A percentile compares a stretch with the other conserved stretches of the same genome.
phyloP scores from a whole-genome alignment of 768 basidiomycete genomes.

The Tephrocybe sp. region DNA sequence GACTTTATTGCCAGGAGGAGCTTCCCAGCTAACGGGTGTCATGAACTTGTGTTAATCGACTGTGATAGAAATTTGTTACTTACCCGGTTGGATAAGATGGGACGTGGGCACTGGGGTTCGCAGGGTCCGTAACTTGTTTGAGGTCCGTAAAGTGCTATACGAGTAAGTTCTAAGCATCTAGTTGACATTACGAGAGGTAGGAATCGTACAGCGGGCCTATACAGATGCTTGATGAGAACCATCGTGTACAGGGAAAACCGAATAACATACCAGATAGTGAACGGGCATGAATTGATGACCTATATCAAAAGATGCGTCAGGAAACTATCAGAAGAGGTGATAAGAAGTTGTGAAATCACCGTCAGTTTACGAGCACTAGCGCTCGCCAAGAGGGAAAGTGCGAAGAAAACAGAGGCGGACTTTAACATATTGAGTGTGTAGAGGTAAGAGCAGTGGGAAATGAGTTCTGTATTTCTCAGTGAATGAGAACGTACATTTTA shows the following conservation, averaged over 20 bases:
- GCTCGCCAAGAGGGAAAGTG: background rate
- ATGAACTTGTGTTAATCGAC: background rate
- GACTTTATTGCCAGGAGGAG: conserved; percentile 25
- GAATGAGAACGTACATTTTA: too few relatives aligned
- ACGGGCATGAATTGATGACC: conserved; percentile 41
- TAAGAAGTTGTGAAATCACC: background rate
- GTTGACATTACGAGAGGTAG: background rate
- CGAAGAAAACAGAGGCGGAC: background rate
- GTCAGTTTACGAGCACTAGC: conserved; percentile 10
- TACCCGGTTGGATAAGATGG: conserved; percentile 30
- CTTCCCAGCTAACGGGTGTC: conserved; percentile 25
- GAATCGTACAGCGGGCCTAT: conserved; percentile 45
- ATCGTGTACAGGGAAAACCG: background rate
- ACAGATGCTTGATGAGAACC: background rate
- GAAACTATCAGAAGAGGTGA: background rate
- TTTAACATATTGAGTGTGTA: background rate
- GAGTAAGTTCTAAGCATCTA: background rate
- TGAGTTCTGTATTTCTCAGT: too few relatives aligned
- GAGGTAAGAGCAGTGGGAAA: too few relatives aligned
- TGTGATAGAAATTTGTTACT: background rate
- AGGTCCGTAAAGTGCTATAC: conserved; percentile 39
- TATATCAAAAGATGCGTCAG: background rate
- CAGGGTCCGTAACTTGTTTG: background rate
- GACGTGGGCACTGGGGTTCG: too few relatives aligned
- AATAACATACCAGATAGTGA: conserved; percentile 44